Percentiles rank a stretch among this genome's conserved stretches.
phyloP scores from a whole-genome alignment of 2,329 filamentous ascomycete species.

The Fusarium pseudonygamai region DNA sequence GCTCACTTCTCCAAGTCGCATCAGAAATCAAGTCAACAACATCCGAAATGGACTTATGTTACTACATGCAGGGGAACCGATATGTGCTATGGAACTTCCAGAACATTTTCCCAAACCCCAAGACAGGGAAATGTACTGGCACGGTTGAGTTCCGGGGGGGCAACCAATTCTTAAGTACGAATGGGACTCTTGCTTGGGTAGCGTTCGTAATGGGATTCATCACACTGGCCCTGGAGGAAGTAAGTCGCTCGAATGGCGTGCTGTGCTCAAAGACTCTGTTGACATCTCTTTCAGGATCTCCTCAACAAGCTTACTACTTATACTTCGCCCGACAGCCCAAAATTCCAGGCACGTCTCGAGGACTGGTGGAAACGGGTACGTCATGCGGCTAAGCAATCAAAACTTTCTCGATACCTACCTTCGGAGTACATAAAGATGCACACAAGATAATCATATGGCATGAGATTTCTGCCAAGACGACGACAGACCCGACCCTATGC shows the following conservation, averaged over 20 bases:
- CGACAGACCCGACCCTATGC: not conserved
- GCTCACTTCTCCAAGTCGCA: slow-evolving; percentile 43
- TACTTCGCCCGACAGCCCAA: slow-evolving; percentile 42
- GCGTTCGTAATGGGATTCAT: slow-evolving; percentile 53
- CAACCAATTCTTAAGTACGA: slow-evolving; percentile 51
- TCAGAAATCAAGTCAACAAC: slow-evolving; percentile 40
- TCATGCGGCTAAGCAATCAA: slow-evolving; percentile 48
- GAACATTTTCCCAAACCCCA: slow-evolving; percentile 51
- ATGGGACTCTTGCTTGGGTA: slow-evolving; percentile 51
- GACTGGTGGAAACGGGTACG: slow-evolving; percentile 50
- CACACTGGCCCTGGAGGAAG: slow-evolving; percentile 50
- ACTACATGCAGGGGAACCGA: slow-evolving; percentile 52
- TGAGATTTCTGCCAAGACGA: not conserved
- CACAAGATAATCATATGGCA: slow-evolving; percentile 34
- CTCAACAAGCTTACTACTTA: slow-evolving; percentile 43
- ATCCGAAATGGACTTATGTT: slow-evolving; percentile 46
- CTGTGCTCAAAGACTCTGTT: not conserved
- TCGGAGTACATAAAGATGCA: slow-evolving; percentile 48
- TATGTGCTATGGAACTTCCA: slow-evolving; percentile 55
- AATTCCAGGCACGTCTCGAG: slow-evolving; percentile 43
- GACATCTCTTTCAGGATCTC: slow-evolving; percentile 43
- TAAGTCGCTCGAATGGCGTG: slow-evolving; percentile 19
- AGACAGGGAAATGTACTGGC: slow-evolving; percentile 50
- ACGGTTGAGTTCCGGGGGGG: slow-evolving; percentile 54
- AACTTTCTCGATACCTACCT: slow-evolving; percentile 48